phyloP scores from a whole-genome alignment of 176 grass and related monocot species.

The Oryza meyeriana region DNA sequence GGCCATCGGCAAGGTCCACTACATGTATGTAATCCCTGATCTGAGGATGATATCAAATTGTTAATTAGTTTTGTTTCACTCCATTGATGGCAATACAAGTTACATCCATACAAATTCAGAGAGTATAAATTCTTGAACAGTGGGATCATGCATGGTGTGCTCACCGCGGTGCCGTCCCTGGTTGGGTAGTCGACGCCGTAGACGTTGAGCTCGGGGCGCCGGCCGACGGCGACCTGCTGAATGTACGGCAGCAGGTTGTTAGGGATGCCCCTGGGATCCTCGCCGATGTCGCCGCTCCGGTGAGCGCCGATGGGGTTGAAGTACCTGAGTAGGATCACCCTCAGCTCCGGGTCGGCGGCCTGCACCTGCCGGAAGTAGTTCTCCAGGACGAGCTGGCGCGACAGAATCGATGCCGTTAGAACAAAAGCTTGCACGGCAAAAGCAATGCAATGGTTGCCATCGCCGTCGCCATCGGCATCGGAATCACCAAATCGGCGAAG shows the following conservation, averaged over 20 bases:
- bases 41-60: conserved; percentile 17
- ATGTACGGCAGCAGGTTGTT: conserved; percentile 98
- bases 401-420: not conserved
- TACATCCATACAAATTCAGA: too few species aligned
- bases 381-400: conserved; percentile 73
- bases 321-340: conserved; percentile 77
- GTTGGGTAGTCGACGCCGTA: conserved; percentile 93
- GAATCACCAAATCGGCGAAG: not conserved
- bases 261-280: conserved; percentile 83
- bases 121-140: too few species aligned
- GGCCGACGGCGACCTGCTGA: conserved; percentile 80
- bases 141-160: not conserved
- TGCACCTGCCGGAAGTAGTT: conserved; percentile 79
- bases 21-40: conserved; percentile 96
- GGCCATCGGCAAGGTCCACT: conserved; percentile 88
- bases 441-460: not conserved
- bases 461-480: not conserved
- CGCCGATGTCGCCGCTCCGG: conserved; percentile 81
- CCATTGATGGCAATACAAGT: too few species aligned
- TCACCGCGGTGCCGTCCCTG: conserved; percentile 72
- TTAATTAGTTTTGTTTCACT: not conserved
- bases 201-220: conserved; percentile 71
- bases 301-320: conserved; percentile 95
- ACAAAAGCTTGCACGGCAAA: not conserved
- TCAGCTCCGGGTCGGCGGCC: conserved; percentile 55